These are phyloP conservation scores for Cyberlindnera samutprakarnensis DNA, from an alignment of 805 yeast species.

Conservation along the genomic window DNA sequence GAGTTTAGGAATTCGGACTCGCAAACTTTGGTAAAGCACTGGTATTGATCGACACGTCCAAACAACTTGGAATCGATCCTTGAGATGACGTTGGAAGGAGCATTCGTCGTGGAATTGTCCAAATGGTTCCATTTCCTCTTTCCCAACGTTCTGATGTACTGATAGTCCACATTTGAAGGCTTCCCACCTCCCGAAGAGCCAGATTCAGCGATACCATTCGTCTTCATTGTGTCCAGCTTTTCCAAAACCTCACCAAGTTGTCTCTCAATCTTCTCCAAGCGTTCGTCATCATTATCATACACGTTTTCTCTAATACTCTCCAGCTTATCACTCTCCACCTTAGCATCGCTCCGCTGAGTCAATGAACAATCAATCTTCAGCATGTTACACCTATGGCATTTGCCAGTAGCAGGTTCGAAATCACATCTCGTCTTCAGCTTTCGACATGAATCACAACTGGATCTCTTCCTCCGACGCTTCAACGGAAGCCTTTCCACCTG, in stretches of 20 bases:
- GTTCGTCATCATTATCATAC: constrained; percentile 2
- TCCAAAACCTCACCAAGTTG: constrained; percentile 21
- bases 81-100: constrained; percentile 30
- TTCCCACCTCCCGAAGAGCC: background rate
- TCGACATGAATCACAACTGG: constrained; percentile 45
- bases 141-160: constrained; percentile 7
- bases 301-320: constrained; percentile 9
- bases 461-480: constrained; percentile 32
- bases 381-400: constrained; percentile 47
- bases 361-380: constrained; percentile 42
- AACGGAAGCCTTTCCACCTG: background rate
- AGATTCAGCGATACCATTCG: too few relatives aligned
- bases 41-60: constrained; percentile 21
- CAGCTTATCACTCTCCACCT: constrained; percentile 10
- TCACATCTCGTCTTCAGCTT: constrained; percentile 54
- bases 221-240: too few relatives aligned
- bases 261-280: constrained; percentile 8
- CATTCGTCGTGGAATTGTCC: constrained; percentile 23
- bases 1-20: constrained; percentile 35
- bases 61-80: constrained; percentile 32
- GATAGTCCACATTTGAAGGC: constrained; percentile 6
- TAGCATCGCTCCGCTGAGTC: constrained; percentile 24
- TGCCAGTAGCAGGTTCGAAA: constrained; percentile 32
- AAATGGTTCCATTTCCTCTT: constrained; percentile 16
- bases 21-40: constrained; percentile 26